Evolutionary conservation across 2,329 filamentous ascomycete genomes (phyloP).

Genomic region (Lecanicillium sp.): DNA sequence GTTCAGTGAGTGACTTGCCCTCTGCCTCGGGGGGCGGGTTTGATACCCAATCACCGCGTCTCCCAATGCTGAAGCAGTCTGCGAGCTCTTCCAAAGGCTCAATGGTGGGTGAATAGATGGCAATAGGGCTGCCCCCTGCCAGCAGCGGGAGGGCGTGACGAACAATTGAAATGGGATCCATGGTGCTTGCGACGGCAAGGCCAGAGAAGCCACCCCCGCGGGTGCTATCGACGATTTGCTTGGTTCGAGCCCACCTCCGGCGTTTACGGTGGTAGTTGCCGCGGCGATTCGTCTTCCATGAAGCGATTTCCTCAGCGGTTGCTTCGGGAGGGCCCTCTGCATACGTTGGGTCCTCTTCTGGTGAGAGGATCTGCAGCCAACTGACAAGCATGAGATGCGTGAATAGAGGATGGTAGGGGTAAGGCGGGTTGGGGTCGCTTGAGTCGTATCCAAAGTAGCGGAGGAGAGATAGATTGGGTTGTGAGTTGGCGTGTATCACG

Average conservation of each 20-base stretch:
- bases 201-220: slow-evolving; percentile 73
- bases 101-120: slow-evolving; percentile 73
- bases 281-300: slow-evolving; percentile 74
- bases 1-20: slow-evolving; percentile 37
- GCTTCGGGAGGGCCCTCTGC: slow-evolving; percentile 52
- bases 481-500: slow-evolving; percentile 70
- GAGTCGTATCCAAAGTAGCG: slow-evolving; percentile 85
- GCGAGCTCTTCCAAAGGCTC: slow-evolving; percentile 71
- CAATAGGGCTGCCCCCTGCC: slow-evolving; percentile 72
- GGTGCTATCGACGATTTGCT: slow-evolving; percentile 65
- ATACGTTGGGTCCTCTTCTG: slow-evolving; percentile 67
- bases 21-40: slow-evolving; percentile 35
- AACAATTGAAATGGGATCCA: slow-evolving; percentile 73
- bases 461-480: slow-evolving; percentile 79
- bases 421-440: slow-evolving; percentile 48
- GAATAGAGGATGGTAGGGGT: slow-evolving; percentile 67
- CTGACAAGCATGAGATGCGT: slow-evolving; percentile 75
- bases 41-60: slow-evolving; percentile 66
- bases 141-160: slow-evolving; percentile 71
- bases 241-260: slow-evolving; percentile 67
- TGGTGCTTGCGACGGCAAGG: slow-evolving; percentile 70
- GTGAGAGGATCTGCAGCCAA: slow-evolving; percentile 85
- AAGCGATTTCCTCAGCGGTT: slow-evolving; percentile 51
- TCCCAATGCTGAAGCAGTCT: slow-evolving; percentile 75
- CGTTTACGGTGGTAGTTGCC: slow-evolving; percentile 86